Conservation (phyloP, 495 filamentous ascomycete species). For the Podospora australis region DNA sequence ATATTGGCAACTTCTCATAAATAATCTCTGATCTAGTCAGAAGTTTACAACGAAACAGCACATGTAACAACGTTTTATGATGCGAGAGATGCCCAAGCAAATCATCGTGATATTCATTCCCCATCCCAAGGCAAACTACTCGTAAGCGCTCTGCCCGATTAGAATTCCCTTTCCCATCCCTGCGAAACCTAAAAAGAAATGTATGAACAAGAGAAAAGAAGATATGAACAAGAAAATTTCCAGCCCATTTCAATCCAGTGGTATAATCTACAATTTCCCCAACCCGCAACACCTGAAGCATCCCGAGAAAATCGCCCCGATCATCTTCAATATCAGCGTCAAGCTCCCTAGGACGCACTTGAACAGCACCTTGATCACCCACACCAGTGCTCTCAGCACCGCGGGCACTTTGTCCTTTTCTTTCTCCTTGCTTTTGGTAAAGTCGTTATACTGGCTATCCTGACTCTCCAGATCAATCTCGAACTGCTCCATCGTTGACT, state of each 20-base stretch:
- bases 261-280: no score
- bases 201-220: no score
- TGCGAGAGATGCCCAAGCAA: no score
- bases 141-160: neutral
- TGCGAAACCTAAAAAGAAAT: no score
- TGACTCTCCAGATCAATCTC: constrained; percentile 53
- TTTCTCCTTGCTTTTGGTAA: constrained; percentile 24
- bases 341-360: constrained; percentile 43
- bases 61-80: no score
- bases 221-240: neutral
- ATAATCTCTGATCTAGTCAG: no score
- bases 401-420: constrained; percentile 39
- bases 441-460: constrained; percentile 33
- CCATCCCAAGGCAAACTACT: no score
- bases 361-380: constrained; percentile 34
- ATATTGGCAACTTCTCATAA: no score
- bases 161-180: constrained; percentile 3
- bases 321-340: constrained; percentile 39
- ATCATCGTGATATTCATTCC: no score
- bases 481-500: constrained; percentile 43
- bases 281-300: constrained; percentile 34
- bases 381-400: constrained; percentile 31
- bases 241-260: neutral
- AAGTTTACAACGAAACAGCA: no score
- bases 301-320: constrained; percentile 30